These are phyloP conservation scores for Chytriomyces sp. DNA, from an alignment of 192 early-diverging fungal species.

Conservation along the genomic window DNA sequence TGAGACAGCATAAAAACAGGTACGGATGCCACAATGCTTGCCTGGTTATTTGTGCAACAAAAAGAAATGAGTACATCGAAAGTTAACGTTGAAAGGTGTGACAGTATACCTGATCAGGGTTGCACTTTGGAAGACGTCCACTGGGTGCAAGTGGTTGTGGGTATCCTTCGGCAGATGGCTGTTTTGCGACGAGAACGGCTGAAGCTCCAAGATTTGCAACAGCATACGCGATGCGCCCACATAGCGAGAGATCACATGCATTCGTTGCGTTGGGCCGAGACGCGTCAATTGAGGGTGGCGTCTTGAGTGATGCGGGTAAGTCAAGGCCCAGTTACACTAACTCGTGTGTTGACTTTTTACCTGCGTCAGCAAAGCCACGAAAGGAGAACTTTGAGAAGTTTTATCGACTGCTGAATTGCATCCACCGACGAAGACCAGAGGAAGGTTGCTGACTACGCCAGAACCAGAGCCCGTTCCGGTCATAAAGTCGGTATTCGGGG, in stretches of 20 bases:
- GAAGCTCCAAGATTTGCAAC: slow-evolving; percentile 3
- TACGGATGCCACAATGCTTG: not conserved
- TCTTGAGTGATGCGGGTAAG: not conserved
- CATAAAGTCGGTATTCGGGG: slow-evolving; percentile 14
- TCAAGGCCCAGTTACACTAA: too few relatives aligned
- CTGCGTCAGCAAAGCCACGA: not conserved
- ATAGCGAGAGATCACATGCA: not conserved
- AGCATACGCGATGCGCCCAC: slow-evolving; percentile 17
- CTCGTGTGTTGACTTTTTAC: not conserved
- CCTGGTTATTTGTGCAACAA: not conserved
- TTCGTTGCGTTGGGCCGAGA: not conserved
- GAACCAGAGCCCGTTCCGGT: slow-evolving; percentile 18
- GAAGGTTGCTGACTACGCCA: not conserved
- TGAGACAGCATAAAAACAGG: slow-evolving; percentile 25
- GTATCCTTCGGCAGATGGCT: slow-evolving; percentile 19
- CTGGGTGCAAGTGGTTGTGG: slow-evolving; percentile 15
- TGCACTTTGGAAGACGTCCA: slow-evolving; percentile 11
- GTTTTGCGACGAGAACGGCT: slow-evolving; percentile 7
- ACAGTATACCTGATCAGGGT: not conserved
- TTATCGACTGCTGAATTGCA: not conserved
- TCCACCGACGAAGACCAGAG: slow-evolving; percentile 4
- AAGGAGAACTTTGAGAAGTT: not conserved
- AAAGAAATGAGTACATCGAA: not conserved
- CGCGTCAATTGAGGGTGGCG: not conserved
- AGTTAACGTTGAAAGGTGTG: not conserved